Conservation (phyloP, 805 yeast species). For the Yamadazyma sp. region DNA sequence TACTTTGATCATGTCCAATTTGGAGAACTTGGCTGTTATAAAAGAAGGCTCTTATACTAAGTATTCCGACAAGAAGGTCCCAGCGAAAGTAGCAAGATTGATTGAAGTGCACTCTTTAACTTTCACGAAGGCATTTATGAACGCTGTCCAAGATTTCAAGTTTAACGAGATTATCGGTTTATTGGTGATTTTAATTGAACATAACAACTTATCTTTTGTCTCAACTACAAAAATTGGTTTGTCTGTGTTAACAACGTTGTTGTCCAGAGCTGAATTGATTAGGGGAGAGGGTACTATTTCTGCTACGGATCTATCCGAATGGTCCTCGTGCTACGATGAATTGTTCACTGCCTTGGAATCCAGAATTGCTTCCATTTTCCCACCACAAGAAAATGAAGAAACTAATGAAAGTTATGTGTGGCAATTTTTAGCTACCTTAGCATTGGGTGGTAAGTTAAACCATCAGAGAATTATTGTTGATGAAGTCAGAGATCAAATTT, state of each 20-base stretch:
- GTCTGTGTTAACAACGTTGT: slow-evolving; percentile 82
- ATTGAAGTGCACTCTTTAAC: slow-evolving; percentile 79
- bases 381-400: slow-evolving; percentile 59
- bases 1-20: slow-evolving; percentile 74
- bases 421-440: slow-evolving; percentile 94
- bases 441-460: slow-evolving; percentile 83
- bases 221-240: slow-evolving; percentile 76
- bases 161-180: slow-evolving; percentile 78
- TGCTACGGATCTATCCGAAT: slow-evolving; percentile 58
- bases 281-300: slow-evolving; percentile 71
- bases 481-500: slow-evolving; percentile 89
- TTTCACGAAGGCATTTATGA: slow-evolving; percentile 79
- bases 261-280: slow-evolving; percentile 88
- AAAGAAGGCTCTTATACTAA: slow-evolving; percentile 76
- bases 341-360: slow-evolving; percentile 79
- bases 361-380: slow-evolving; percentile 76
- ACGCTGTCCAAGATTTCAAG: slow-evolving; percentile 77
- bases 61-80: slow-evolving; percentile 50
- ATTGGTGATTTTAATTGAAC: slow-evolving; percentile 65
- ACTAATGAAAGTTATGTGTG: slow-evolving; percentile 65
- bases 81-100: slow-evolving; percentile 54
- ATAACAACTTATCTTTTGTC: slow-evolving; percentile 69
- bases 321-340: slow-evolving; percentile 81
- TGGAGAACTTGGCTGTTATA: slow-evolving; percentile 77
- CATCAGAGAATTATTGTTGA: slow-evolving; percentile 94